Evolutionary conservation across 495 filamentous ascomycete species (phyloP).

Genomic region (Hyaloscypha finlandica): DNA sequence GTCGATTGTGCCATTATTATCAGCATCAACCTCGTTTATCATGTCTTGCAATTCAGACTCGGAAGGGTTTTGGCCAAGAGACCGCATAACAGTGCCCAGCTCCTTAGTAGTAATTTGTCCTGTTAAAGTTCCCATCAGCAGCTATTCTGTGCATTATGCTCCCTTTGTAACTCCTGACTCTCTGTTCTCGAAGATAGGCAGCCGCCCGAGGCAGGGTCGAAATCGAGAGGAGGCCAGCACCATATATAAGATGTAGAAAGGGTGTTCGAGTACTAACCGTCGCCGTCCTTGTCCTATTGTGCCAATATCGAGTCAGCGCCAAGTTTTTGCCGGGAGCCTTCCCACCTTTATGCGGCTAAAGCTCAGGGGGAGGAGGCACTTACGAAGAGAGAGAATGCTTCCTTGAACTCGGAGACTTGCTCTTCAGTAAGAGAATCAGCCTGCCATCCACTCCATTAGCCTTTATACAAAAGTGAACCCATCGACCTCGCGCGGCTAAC

Average conservation of each 20-base stretch:
- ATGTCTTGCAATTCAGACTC: constrained; percentile 99
- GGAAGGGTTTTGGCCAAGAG: constrained; percentile 98
- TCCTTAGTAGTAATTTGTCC: constrained; percentile 99
- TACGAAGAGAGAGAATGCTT: constrained; percentile 99
- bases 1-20: constrained; percentile 99
- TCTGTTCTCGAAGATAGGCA: constrained; percentile 8
- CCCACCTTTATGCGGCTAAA: constrained; percentile 12
- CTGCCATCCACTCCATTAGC: constrained; percentile 44
- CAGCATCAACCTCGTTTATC: constrained; percentile 99
- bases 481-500: constrained; percentile 12
- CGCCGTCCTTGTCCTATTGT: constrained; percentile 96
- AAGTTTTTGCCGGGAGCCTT: constrained; percentile 6
- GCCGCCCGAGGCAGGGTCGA: constrained; percentile 3
- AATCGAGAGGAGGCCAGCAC: neutral
- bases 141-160: neutral
- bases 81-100: constrained; percentile 98
- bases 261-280: constrained; percentile 72
- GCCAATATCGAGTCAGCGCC: constrained; percentile 17
- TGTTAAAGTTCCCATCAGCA: constrained; percentile 39
- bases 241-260: neutral
- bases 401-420: constrained; percentile 99
- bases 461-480: constrained; percentile 30
- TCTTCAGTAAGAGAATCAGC: constrained; percentile 96
- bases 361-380: constrained; percentile 46
- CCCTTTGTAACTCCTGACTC: neutral